phyloP scores from a whole-genome alignment of 75 land plant species.

The Selaginella moellendorffii region DNA sequence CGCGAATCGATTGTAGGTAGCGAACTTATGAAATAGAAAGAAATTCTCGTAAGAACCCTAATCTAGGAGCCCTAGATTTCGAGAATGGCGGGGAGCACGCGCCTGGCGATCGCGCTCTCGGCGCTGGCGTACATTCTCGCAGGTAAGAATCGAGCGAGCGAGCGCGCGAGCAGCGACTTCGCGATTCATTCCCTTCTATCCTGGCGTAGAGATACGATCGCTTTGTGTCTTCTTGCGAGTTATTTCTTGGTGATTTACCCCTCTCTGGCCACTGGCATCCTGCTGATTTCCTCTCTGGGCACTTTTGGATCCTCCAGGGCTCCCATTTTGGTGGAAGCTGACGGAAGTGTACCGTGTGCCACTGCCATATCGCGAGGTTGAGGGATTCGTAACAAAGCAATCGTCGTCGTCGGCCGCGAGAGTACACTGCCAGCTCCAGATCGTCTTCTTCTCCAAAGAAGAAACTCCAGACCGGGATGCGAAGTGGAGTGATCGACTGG shows the following conservation, averaged over 20 bases:
- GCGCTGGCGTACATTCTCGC: slow-evolving; percentile 13
- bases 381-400: slow-evolving; percentile 18
- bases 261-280: background rate
- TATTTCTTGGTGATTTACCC: background rate
- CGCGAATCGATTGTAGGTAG: no score
- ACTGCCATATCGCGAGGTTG: slow-evolving; percentile 60
- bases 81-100: slow-evolving; percentile 9
- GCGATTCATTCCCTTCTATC: background rate
- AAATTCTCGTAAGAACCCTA: no score
- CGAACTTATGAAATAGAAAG: no score
- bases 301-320: slow-evolving; percentile 29
- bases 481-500: background rate
- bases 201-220: background rate
- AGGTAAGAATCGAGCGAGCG: slow-evolving; percentile 11
- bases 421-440: slow-evolving; percentile 45
- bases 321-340: slow-evolving; percentile 61
- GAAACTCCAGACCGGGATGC: slow-evolving; percentile 1
- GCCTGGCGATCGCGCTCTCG: slow-evolving; percentile 19
- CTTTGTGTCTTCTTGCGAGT: background rate
- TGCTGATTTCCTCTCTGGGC: background rate
- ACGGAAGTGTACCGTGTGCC: slow-evolving; percentile 78
- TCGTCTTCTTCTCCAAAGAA: slow-evolving; percentile 22
- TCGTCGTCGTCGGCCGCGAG: slow-evolving; percentile 17
- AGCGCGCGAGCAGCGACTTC: background rate
- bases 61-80: no score